A percentile compares a stretch with the other conserved stretches of the same genome.
These are phyloP conservation scores for Colletotrichum coccodes DNA, from an alignment of 2,329 filamentous ascomycete genomes.

Conservation along the genomic window DNA sequence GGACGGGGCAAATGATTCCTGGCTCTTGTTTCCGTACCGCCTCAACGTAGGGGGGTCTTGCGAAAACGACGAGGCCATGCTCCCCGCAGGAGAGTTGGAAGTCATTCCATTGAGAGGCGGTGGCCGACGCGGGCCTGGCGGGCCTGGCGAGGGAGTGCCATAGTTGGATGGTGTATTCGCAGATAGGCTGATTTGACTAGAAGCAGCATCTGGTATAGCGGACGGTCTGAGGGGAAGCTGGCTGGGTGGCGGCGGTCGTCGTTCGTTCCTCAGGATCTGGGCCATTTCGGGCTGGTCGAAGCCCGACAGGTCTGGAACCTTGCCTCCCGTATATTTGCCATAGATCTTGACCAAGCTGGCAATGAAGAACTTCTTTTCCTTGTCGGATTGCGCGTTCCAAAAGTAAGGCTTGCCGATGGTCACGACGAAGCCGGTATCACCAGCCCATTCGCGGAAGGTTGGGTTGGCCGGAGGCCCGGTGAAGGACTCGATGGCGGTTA, in stretches of 20 bases:
- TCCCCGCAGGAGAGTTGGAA: slow-evolving; percentile 57
- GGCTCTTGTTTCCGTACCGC: slow-evolving; percentile 65
- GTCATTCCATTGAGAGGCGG: slow-evolving; percentile 26
- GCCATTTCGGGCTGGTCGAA: slow-evolving; percentile 86
- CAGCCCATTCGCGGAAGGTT: slow-evolving; percentile 79
- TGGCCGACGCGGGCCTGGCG: slow-evolving; percentile 26
- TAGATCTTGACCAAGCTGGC: slow-evolving; percentile 96
- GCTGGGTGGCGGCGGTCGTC: slow-evolving; percentile 45
- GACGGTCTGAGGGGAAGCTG: slow-evolving; percentile 23
- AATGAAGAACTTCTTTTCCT: slow-evolving; percentile 99
- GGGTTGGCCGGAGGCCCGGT: slow-evolving; percentile 68
- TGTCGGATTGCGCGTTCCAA: slow-evolving; percentile 92
- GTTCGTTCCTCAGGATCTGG: slow-evolving; percentile 72
- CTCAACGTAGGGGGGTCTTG: slow-evolving; percentile 55
- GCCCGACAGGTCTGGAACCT: slow-evolving; percentile 79
- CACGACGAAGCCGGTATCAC: slow-evolving; percentile 85
- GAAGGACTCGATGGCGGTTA: slow-evolving; percentile 83
- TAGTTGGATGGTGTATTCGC: slow-evolving; percentile 39
- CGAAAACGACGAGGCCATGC: slow-evolving; percentile 60
- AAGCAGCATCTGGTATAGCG: slow-evolving; percentile 24
- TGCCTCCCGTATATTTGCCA: slow-evolving; percentile 93
- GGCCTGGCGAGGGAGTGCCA: slow-evolving; percentile 45
- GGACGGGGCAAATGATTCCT: slow-evolving; percentile 65
- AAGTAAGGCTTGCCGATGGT: slow-evolving; percentile 95
- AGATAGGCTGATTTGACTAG: slow-evolving; percentile 36